Evolutionary conservation across 257 asterid genomes (phyloP), one percentile per base, ranked within the genome.

Genomic region (Primulina eburnea): DNA sequence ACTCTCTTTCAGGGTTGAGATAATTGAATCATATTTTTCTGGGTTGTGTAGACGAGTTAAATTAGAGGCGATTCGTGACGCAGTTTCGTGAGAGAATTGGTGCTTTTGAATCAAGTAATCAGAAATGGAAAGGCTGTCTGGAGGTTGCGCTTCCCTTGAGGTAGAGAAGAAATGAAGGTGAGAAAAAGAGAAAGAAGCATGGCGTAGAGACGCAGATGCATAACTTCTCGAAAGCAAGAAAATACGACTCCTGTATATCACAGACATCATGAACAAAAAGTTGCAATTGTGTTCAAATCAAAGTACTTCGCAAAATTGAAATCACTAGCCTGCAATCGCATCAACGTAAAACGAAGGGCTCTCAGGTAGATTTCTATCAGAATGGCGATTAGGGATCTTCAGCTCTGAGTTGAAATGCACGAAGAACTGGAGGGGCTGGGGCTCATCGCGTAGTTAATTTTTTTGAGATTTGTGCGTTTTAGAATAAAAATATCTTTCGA

Each of bases 1-100:
- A 53, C 16, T 65, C 37, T 72, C 76, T 72, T 76, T 79, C 18
- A 87, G 52, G 69, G 63, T 83, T 3, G 77, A 65, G 8, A 83
- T 53, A 0, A 70, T 7, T 1, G 82, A 75, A 65, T 82, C 81
- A 62, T 67, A 57, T 18, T 60, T 75, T 40, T 73, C 60, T 0
- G 75, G 79, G 59, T 40, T 32, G 60, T 65, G 73, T 14, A 62
- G 21, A 28, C 56, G 64, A 30, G 80, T 7, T 28, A 71, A 9
- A 11, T n/a, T n/a, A 37, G 82, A 74, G 60, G 80, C 74, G 60
- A 71, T 80, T n/a, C 30, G 40, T 32, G 79, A 35, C 61, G 78
- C 83, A 7, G 64, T 11, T 71, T 43, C 60, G 4, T 76, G 76
- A n/a, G 86, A 73, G 7, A 86, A 71, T 0, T 63, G 21, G 77